Evolutionary conservation across 768 basidiomycete genomes (phyloP), one percentile per base, ranked within the genome.

Genomic region (Lactarius quietus): DNA sequence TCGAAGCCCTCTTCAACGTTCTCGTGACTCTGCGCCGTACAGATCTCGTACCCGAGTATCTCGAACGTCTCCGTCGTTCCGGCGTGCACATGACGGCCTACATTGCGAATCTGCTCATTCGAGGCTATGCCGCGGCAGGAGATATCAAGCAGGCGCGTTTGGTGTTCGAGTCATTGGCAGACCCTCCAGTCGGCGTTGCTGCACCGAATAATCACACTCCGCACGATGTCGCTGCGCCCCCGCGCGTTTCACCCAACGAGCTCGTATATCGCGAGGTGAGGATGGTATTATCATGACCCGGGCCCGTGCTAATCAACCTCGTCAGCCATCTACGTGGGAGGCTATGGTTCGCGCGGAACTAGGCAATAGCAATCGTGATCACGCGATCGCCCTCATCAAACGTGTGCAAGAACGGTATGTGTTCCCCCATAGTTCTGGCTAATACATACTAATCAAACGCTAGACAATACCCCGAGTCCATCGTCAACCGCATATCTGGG

Each of bases 301-400:
- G 31, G 23, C 57, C 61, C 33, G 15, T 60, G 26, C 54, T 63
- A 57, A 51, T 52, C 55, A 45, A 6, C 60, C 35, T 59, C 59
- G 63, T 3, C 70, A 92, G 87, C 93, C 93, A 15, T 93, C 91
- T 45, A 95, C 93, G 1, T 96, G 92, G 88, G 97, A 98, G 73
- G 87, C 86, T 6, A 98, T 99, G 95, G 86, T 99, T 68, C 85
- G 92, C 17, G 92, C 91, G 1, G 97, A 99, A 73, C 80, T 98
- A 14, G 86, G 86, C 23, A 84, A 82, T 58, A 92, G 92, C 15
- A 84, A 92, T 69, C 84, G 86, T 15, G 83, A 86, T 54, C 80
- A 81, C 14, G 96, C 95, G 0, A 55, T 84, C 4, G 83, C 80
- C 3, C 79, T 98, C 0, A 79, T 95, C 35, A 82, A 85, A 61